Evolutionary conservation across 1,284 basidiomycete species (phyloP).

Genomic region (Laetiporus sulphureus): DNA sequence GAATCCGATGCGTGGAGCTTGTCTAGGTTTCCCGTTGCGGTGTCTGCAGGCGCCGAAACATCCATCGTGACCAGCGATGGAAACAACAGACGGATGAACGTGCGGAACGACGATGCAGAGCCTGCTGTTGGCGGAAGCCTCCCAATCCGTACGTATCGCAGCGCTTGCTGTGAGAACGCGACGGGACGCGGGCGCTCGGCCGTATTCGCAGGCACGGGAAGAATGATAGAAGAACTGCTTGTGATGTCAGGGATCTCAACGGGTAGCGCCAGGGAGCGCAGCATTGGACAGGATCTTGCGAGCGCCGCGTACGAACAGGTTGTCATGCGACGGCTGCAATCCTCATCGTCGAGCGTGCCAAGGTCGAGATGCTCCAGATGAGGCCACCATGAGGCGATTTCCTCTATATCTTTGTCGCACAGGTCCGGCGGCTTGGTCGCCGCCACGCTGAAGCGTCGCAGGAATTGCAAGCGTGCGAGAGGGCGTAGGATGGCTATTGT

Average conservation of each 20-base stretch:
- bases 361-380: conserved; percentile 37
- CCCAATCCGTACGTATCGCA: neutral
- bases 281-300: conserved; percentile 28
- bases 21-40: too few species aligned
- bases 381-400: conserved; percentile 32
- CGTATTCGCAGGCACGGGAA: neutral
- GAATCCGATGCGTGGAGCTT: too few species aligned
- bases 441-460: conserved; percentile 36
- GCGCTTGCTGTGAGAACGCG: neutral
- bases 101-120: neutral
- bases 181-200: neutral
- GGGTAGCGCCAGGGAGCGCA: conserved; percentile 34
- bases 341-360: conserved; percentile 26
- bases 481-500: conserved; percentile 22
- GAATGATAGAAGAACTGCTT: neutral
- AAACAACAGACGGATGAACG: neutral
- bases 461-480: conserved; percentile 25
- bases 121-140: neutral
- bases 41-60: neutral
- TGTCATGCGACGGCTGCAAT: conserved; percentile 29
- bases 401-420: conserved; percentile 34
- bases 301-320: conserved; percentile 29
- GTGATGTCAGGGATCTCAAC: conserved; percentile 16
- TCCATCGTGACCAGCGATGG: neutral
- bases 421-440: conserved; percentile 33